Base-by-base conservation (phyloP, 108 stramenopile genomes). In the Cyclotella atomus region DNA sequence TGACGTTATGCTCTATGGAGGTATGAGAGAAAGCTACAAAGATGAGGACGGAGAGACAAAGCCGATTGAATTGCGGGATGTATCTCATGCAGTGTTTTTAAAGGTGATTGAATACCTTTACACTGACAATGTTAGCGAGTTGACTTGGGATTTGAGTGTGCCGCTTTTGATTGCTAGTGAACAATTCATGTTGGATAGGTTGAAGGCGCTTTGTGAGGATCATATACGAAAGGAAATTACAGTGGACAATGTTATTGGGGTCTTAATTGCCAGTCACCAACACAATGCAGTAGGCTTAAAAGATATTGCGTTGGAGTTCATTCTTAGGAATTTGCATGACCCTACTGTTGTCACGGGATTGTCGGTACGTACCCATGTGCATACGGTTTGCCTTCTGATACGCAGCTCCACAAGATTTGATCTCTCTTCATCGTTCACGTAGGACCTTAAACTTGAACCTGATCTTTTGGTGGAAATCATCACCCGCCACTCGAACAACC, bases 391-490 rank as follows among this genome's bases (percentile, higher is more conserved):
- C 2, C 30, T 50, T 47, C 35, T 66, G 6, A 43, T 15, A 47
- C 30, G 30, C 24, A 2, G 14, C 0, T 35, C 28, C 7, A n/a
- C 0, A 5, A 25, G 20, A 44, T 50, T 43, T 33, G 3, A 57
- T 17, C 47, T 29, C n/a, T n/a, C 4, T 10, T 47, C 0, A 8
- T 49, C 17, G n/a, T 64, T 29, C 47, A 50, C 2, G 25, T 47
- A 77, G 53, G 94, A 96, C 21, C 82, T 97, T 25, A 96, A 93
- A 79, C 67, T 89, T 21, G 97, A 97, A 75, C 97, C 97, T 2
- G 96, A 96, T 67, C 75, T 97, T 34, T 70, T 97, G 30, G 83
- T 97, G 28, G 97, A 97, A 75, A 97, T 97, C 68, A 97, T 97
- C 68, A 67, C 66, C 14, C 8, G 57, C 29, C 53, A 45, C 56